Evolutionary conservation across 73 alveolate species (phyloP).

Genomic region (Paramecium biaurelia): DNA sequence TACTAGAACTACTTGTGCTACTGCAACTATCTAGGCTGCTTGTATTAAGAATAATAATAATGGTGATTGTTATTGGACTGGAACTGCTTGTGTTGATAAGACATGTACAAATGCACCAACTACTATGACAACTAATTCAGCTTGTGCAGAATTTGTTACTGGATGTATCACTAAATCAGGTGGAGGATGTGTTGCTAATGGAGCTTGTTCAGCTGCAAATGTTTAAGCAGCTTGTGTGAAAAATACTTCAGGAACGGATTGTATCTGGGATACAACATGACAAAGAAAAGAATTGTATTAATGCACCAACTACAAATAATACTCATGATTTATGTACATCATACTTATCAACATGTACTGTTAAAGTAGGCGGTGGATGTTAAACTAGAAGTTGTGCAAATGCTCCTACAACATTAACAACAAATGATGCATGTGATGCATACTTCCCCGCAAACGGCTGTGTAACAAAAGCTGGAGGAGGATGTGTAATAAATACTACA

Average conservation of each 20-base stretch:
- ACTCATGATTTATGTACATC: neutral
- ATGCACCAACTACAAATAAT: neutral
- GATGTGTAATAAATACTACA: neutral
- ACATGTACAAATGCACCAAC: constrained; percentile 50
- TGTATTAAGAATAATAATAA: neutral
- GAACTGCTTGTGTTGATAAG: neutral
- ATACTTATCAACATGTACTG: neutral
- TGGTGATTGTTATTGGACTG: constrained; percentile 5
- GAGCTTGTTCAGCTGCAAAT: neutral
- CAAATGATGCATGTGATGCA: constrained; percentile 1
- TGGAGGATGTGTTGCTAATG: constrained; percentile 2
- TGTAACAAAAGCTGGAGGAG: neutral
- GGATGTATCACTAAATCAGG: constrained; percentile 23
- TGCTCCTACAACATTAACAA: neutral
- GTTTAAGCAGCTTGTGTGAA: neutral
- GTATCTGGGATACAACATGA: constrained; percentile 1
- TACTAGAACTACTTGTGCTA: neutral
- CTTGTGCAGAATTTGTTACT: neutral
- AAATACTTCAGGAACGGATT: neutral
- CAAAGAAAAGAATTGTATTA: neutral
- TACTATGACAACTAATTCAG: constrained; percentile 27
- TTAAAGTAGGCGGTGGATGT: neutral
- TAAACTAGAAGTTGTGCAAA: neutral
- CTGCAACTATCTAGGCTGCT: neutral
- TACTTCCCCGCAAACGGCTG: neutral